phyloP scores from a whole-genome alignment of 352 stramenopile genomes.

The Labyrinthula sp. region DNA sequence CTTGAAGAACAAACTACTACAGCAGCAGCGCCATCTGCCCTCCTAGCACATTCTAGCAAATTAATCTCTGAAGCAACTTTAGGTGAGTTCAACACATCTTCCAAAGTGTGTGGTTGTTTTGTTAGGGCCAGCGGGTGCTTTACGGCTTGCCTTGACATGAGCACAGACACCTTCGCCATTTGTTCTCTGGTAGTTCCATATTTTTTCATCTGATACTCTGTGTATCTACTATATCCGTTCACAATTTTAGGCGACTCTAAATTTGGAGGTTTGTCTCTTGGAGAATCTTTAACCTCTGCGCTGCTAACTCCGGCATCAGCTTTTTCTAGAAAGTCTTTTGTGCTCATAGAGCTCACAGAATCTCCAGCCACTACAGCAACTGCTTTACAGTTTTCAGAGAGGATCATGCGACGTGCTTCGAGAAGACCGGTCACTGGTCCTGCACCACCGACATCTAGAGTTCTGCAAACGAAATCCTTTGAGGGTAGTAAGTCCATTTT shows the following conservation, averaged over 20 bases:
- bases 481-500: constrained; percentile 31
- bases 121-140: constrained; percentile 32
- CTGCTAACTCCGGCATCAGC: constrained; percentile 30
- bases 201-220: constrained; percentile 35
- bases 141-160: constrained; percentile 36
- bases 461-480: constrained; percentile 24
- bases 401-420: constrained; percentile 36
- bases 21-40: constrained; percentile 35
- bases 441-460: constrained; percentile 37
- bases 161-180: constrained; percentile 30
- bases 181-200: constrained; percentile 36
- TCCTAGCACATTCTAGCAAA: constrained; percentile 34
- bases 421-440: constrained; percentile 37
- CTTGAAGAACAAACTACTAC: constrained; percentile 33
- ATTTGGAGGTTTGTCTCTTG: constrained; percentile 1
- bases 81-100: constrained; percentile 29
- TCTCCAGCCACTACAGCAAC: constrained; percentile 39
- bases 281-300: too few species aligned
- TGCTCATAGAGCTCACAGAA: constrained; percentile 31
- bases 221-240: constrained; percentile 35
- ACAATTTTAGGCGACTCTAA: constrained; percentile 30
- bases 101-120: constrained; percentile 26
- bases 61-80: constrained; percentile 20
- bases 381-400: constrained; percentile 34
- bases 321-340: constrained; percentile 32